A percentile compares a stretch with the other conserved stretches of the same genome.
These are phyloP conservation scores for Coemansia sp. DNA, from an alignment of 192 early-diverging fungal genomes.

Conservation along the genomic window DNA sequence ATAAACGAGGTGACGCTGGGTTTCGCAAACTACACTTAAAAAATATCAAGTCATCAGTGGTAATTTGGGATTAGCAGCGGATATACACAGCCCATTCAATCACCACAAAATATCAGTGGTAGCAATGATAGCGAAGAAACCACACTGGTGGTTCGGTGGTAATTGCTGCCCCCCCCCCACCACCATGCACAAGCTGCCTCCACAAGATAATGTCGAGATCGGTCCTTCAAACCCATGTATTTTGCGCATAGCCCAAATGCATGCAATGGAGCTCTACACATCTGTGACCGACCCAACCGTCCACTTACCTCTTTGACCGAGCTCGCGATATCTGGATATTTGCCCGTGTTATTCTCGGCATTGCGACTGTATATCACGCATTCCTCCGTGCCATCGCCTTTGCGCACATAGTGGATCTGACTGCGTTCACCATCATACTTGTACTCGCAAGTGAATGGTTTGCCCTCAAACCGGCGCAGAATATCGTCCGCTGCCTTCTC, in stretches of 20 bases:
- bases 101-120: too few species aligned
- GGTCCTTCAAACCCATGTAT: too few species aligned
- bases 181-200: too few species aligned
- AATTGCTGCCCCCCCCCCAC: too few species aligned
- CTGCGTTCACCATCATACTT: conserved; percentile 98
- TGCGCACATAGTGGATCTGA: conserved; percentile 81
- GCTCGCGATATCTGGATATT: conserved; percentile 92
- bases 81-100: too few species aligned
- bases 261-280: too few species aligned
- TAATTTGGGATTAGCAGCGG: too few species aligned
- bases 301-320: conserved; percentile 65
- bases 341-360: conserved; percentile 87
- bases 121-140: too few species aligned
- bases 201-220: too few species aligned
- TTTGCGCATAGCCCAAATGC: too few species aligned
- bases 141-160: too few species aligned
- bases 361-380: conserved; percentile 91
- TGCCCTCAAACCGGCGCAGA: conserved; percentile 88
- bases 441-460: conserved; percentile 95
- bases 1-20: conserved; percentile 80
- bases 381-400: conserved; percentile 60
- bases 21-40: conserved; percentile 44
- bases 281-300: background rate
- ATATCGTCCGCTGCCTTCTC: conserved; percentile 93
- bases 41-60: conserved; percentile 4